Conservation (phyloP, 1,284 basidiomycete species). For the Peniophora sp. region DNA sequence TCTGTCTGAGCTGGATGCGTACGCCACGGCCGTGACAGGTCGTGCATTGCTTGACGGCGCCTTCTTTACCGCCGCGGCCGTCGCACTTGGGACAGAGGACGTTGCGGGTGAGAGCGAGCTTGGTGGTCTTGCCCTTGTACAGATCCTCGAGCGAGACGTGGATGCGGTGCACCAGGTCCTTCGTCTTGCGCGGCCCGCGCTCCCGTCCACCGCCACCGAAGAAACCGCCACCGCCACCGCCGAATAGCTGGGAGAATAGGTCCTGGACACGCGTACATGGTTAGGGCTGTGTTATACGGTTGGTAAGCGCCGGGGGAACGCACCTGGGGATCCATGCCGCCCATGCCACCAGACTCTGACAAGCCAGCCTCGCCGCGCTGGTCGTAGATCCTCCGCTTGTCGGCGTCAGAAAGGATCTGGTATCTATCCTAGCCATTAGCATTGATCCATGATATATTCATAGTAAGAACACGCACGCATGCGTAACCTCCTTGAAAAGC, state of each 20-base stretch:
- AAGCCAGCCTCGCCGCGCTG: constrained; percentile 91
- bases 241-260: constrained; percentile 96
- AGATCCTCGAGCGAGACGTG: constrained; percentile 95
- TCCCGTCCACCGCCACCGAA: constrained; percentile 50
- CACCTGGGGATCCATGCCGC: constrained; percentile 94
- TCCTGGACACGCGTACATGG: constrained; percentile 57
- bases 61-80: constrained; percentile 97
- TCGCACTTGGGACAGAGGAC: constrained; percentile 91
- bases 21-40: constrained; percentile 88
- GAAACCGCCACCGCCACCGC: constrained; percentile 47
- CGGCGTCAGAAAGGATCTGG: constrained; percentile 86
- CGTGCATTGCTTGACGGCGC: constrained; percentile 79
- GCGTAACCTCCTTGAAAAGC: constrained; percentile 95
- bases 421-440: constrained; percentile 51
- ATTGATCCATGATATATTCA: not conserved
- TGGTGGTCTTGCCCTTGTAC: constrained; percentile 97
- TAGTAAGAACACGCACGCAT: constrained; percentile 60
- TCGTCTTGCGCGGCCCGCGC: constrained; percentile 91
- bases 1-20: constrained; percentile 88
- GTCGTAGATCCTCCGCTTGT: constrained; percentile 87
- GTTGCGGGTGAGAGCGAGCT: constrained; percentile 95
- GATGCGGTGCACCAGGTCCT: constrained; percentile 97
- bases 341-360: constrained; percentile 80
- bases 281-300: constrained; percentile 4
- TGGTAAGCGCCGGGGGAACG: constrained; percentile 15